Base-by-base conservation (phyloP, 495 filamentous ascomycete genomes). In the Chaetomium fimeti region DNA sequence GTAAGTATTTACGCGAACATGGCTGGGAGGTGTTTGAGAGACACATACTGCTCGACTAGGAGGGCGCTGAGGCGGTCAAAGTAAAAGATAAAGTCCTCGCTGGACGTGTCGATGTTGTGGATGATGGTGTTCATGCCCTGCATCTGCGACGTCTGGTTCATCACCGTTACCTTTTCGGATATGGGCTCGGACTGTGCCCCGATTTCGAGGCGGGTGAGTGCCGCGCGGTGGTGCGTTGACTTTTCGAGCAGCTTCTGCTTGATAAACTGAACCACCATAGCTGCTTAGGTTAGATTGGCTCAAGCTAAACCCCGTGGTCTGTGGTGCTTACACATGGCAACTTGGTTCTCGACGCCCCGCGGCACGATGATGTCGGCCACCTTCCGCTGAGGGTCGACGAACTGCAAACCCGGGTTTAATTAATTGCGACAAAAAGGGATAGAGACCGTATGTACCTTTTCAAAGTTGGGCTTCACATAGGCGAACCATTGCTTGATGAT, bases 401-500 rank as follows among this genome's bases (percentile, higher is more conserved):
- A 97, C 79, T 83, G 81, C 18, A 18, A 2, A 20, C 7, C 22
- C 2, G 54, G 27, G 22, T 6, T 64, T 29, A 68, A 15, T 16
- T 22, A 45, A 49, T 7, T 29, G 47, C 9, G 53, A 72, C 2
- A 5, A 25, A 5, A 24, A 5, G n/a, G 18, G 27, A 62, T 47
- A 54, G 43, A 18, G 12, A n/a, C n/a, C 38, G 36, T 1, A 48
- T 68, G 61, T 72, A 76, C 80, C 72, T 81, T 82, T 62, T 92
- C 89, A 68, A 92, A 97, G 64, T 97, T 97, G 5, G 94, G 94
- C 76, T 98, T 98, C 9, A 98, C 94, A 75, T 88, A 98, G 42
- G 75, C 74, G 72, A 97, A 97, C 94, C 94, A 98, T 76, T 98
- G 94, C 75, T 98, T 98, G 70, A 98, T 93, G 70, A 92, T 93